Evolutionary conservation across 2,329 filamentous ascomycete species (phyloP), one percentile per base, ranked within the genome.

Genomic region (Botrytis tulipae): DNA sequence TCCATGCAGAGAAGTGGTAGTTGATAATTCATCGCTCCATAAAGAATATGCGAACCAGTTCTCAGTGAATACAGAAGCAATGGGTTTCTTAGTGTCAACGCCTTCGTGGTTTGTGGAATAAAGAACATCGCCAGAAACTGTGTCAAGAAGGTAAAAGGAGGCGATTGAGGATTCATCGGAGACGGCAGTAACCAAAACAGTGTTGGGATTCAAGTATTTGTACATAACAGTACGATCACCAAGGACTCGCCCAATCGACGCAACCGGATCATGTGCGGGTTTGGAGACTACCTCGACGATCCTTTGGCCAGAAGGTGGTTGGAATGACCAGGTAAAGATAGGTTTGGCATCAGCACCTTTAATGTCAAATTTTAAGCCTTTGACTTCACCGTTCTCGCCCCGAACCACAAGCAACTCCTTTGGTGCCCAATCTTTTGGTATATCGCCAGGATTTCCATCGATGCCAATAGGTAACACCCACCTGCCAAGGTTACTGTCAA

Each of bases 41-140:
- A 95, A 93, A 12, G 93, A 92, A 84, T 97, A 98, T 10, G 91
- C 88, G 80, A 97, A 95, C 94, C 95, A 98, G 83, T 99, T 98
- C 85, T 99, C 96, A 0, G 94, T 92, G 70, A 98, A 86, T 40
- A 90, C 88, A 60, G 94, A 94, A 35, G 92, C 86, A 74, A 97
- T 92, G 0, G 91, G 87, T 80, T 94, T 91, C 66, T 83, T 85
- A 1, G 88, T 86, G 80, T 98, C 95, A 48, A 97, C 90, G 6
- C 91, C 92, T 9, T 87, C 83, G 80, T 97, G 91, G 0, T 86
- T 88, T 63, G 89, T 87, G 1, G 93, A 90, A 76, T 93, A 87
- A 3, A 99, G 86, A 32, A 97, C 83, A 75, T 92, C 88, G 40
- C 96, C 96, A 18, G 95, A 97, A 10, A 97, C 87, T 3, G 93